Evolutionary conservation across 2,329 filamentous ascomycete species (phyloP).

Genomic region (Sarocladiaceae sp.): DNA sequence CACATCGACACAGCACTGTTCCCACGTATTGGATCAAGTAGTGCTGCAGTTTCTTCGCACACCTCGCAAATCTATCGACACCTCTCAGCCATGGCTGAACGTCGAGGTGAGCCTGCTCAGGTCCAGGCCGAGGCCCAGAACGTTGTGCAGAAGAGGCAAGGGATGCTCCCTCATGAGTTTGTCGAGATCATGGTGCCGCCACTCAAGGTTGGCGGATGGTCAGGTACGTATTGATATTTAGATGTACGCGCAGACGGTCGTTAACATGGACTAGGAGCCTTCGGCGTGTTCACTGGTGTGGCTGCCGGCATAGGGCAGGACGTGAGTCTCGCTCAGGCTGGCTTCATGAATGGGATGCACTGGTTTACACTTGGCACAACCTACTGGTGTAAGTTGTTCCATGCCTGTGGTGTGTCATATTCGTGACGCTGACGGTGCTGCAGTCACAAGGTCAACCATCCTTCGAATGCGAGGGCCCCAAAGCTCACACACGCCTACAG

Average conservation of each 20-base stretch:
- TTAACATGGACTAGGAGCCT: constrained; percentile 35
- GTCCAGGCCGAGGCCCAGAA: not conserved
- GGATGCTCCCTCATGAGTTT: constrained; percentile 36
- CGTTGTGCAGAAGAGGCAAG: constrained; percentile 20
- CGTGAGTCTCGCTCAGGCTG: constrained; percentile 62
- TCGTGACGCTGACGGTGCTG: not conserved
- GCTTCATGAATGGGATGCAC: constrained; percentile 66
- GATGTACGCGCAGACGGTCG: too few relatives aligned
- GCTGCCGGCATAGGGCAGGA: constrained; percentile 66
- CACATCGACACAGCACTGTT: not conserved
- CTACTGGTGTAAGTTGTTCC: constrained; percentile 59
- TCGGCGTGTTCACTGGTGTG: constrained; percentile 59
- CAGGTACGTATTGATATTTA: constrained; percentile 37
- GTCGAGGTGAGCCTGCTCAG: constrained; percentile 15
- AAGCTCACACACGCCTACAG: constrained; percentile 45
- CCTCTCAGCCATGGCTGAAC: constrained; percentile 14
- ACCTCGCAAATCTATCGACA: too few relatives aligned
- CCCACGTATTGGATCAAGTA: not conserved
- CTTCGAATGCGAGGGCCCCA: constrained; percentile 43
- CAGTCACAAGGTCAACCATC: constrained; percentile 17
- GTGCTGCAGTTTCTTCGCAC: not conserved
- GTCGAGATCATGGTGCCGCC: constrained; percentile 42
- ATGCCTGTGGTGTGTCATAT: not conserved
- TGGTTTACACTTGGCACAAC: constrained; percentile 73
- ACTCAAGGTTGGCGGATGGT: constrained; percentile 52